A percentile compares a stretch with the other conserved stretches of the same genome.
These are phyloP conservation scores for Kitagawia praeruptora DNA, from an alignment of 129 eudicot genomes.

Conservation along the genomic window DNA sequence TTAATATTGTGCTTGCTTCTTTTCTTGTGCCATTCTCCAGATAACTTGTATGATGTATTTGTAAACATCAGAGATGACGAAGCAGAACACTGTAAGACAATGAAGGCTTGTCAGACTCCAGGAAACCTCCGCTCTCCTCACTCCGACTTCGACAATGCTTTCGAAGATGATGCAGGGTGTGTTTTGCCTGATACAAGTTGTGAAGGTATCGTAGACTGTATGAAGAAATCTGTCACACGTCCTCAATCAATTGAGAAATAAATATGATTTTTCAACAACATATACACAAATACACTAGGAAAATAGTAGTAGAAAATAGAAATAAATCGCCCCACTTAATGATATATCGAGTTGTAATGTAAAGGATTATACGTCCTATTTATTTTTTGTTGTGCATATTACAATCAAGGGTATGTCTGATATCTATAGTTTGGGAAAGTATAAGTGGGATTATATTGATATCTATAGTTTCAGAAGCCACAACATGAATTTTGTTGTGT, in stretches of 20 bases:
- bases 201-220: conserved; percentile 89
- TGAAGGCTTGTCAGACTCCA: conserved; percentile 94
- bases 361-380: background rate
- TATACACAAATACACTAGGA: background rate
- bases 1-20: background rate
- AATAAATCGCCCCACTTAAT: background rate
- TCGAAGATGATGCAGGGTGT: conserved; percentile 56
- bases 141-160: conserved; percentile 28
- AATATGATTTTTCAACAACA: background rate
- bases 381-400: background rate
- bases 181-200: conserved; percentile 48
- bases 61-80: conserved; percentile 94
- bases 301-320: background rate
- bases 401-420: too few relatives aligned
- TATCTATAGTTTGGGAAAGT: too few relatives aligned
- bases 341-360: background rate
- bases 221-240: conserved; percentile 57
- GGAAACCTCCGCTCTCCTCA: conserved; percentile 96
- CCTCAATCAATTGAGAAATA: conserved; percentile 20
- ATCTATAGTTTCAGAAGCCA: too few relatives aligned
- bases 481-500: background rate
- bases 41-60: conserved; percentile 88
- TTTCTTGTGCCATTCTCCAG: conserved; percentile 27
- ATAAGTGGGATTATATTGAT: too few relatives aligned
- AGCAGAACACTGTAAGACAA: conserved; percentile 99